Conservation (phyloP, 331 rosid genomes). For the Rhamnella rubrinervis region DNA sequence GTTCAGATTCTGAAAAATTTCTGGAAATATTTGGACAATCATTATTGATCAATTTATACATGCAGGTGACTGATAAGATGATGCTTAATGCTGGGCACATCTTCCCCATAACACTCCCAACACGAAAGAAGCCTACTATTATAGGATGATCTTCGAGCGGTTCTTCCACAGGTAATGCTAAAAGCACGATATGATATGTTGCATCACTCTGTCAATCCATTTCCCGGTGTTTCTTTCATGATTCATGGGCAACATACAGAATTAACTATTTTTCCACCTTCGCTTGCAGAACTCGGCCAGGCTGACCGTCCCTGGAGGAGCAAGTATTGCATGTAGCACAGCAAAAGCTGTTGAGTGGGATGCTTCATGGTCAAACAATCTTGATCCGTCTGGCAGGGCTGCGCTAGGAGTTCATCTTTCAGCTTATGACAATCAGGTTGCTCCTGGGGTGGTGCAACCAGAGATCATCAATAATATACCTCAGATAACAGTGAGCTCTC, state of each 20-base stretch:
- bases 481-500: constrained; percentile 43
- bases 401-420: constrained; percentile 81
- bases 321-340: constrained; percentile 96
- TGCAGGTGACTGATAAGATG: constrained; percentile 83
- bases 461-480: constrained; percentile 57
- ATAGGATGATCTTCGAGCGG: constrained; percentile 94
- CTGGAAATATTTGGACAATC: constrained; percentile 10
- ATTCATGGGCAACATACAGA: not conserved
- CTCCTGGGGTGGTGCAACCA: constrained; percentile 27
- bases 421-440: constrained; percentile 50
- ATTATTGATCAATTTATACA: constrained; percentile 10
- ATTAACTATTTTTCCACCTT: not conserved
- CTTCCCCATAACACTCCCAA: constrained; percentile 80
- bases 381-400: constrained; percentile 97
- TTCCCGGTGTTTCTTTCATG: too few species aligned
- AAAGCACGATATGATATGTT: not conserved
- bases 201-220: too few species aligned
- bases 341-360: constrained; percentile 92
- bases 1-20: not conserved
- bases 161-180: constrained; percentile 79
- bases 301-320: constrained; percentile 87
- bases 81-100: constrained; percentile 74
- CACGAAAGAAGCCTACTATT: constrained; percentile 84
- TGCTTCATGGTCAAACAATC: constrained; percentile 77
- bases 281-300: constrained; percentile 74